phyloP scores from a whole-genome alignment of 176 grass and related monocot species.

The Hsuehochloa calcarea region DNA sequence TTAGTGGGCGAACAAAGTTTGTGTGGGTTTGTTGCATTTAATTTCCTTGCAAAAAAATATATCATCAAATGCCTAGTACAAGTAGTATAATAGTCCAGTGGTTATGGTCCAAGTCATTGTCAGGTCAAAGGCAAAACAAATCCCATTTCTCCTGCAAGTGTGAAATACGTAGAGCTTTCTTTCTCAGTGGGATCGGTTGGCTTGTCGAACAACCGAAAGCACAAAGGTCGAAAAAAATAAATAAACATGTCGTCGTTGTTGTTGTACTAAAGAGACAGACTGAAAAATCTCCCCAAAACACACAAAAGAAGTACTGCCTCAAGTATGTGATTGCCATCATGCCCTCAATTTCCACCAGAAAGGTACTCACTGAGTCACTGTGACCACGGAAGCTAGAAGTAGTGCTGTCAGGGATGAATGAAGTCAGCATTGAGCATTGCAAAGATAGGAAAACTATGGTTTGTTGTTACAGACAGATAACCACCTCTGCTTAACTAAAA shows the following conservation, averaged over 20 bases:
- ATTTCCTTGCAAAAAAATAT: no score
- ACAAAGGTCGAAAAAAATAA: neutral
- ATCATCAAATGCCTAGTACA: neutral
- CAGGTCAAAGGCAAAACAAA: neutral
- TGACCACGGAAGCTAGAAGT: no score
- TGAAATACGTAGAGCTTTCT: neutral
- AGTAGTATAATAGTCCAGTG: neutral
- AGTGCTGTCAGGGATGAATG: neutral
- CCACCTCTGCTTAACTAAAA: neutral
- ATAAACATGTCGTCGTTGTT: no score
- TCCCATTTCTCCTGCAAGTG: neutral
- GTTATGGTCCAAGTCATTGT: neutral
- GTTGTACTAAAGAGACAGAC: neutral
- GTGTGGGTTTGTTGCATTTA: neutral
- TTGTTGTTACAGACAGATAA: neutral
- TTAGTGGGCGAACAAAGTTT: slow-evolving; percentile 12
- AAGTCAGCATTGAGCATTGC: neutral
- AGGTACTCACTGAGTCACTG: no score
- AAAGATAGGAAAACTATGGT: neutral
- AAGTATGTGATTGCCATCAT: neutral
- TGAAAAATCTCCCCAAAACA: no score
- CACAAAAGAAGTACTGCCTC: neutral
- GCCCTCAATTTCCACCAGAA: neutral
- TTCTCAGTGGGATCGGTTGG: neutral
- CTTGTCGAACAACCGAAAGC: neutral